Evolutionary conservation across 805 yeast species (phyloP), one percentile per base, ranked within the genome.

Genomic region (Diddensiella transvaalensis): DNA sequence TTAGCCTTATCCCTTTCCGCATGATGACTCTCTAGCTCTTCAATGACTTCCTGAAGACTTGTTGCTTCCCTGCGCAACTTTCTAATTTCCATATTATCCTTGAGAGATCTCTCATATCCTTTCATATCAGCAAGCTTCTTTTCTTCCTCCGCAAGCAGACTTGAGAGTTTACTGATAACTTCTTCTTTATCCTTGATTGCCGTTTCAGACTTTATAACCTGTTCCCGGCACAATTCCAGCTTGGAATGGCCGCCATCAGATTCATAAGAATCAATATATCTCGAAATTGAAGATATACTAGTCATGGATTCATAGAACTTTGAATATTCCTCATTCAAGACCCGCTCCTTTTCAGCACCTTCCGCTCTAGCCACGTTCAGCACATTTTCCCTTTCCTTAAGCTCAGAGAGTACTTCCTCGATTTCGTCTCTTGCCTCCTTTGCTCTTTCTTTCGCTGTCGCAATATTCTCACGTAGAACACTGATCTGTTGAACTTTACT

Each of bases 11-110:
- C 76, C 2, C 67, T 66, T 49, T 80, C 82, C 0, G 96, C 87
- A 50, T 79, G 72, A 15, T 70, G 71, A 1, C 73, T 61, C 58
- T 83, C 80, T 13, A 85, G 63, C 2, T 66, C 69, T 0, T 48
- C 53, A 3, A 86, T 71, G 15, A 72, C 69, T 0, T 55, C 44
- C 8, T 72, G 72, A 3, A 75, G 62, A 1, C 59, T 58, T 0
- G 55, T 58, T 0, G 77, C 55, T 46, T 79, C 76, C 1, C 41
- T 47, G 17, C 70, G 66, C 23, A 80, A 59, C 3, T 68, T 68
- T 10, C 83, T 64, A 11, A 82, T 68, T 51, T 83, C 87, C 29
- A 87, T 58, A 52, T 85, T 87, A 39, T 83, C 82, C 30, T 78
- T 69, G 5, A 87, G 67, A 48, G 79, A 80, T 24, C 87, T 76